Evolutionary conservation across 257 asterid genomes (phyloP), one percentile per base, ranked within the genome.

Genomic region (Rhazya stricta): DNA sequence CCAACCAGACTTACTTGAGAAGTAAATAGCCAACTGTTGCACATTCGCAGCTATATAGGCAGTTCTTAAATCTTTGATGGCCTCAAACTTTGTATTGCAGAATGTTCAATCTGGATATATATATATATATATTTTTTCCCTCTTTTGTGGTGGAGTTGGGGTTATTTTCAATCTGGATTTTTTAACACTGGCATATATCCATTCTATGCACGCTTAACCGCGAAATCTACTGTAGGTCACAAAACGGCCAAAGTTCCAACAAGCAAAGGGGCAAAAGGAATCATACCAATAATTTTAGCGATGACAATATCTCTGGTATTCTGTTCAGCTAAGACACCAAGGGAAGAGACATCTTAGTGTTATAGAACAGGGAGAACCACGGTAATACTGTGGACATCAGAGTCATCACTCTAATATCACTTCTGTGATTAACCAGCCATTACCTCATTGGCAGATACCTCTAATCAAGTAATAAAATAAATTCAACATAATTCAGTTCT

Each of bases 201-300:
- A 39, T 53, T 2, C 56, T 50, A 50, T 12, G 5, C 56, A 16
- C 18, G 56, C 19, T 12, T 5, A 27, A 27, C 8, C 21, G 29
- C 9, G 3, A 15, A 12, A 29, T 29, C 13, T 13, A 29, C 39
- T 10, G 13, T 60, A 27, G 54, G 23, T 15, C n/a, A n/a, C n/a
- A n/a, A 10, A 13, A 34, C 5, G 13, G 29, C 43, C 67, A 63
- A 63, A 51, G 18, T 61, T 61, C 18, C 67, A 30, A 0, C 11
- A 63, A 34, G 69, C n/a, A 63, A 63, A 63, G 69, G 67, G 45
- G 36, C 27, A 18, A 16, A 34, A 63, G 45, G 69, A 27, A 63
- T 63, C 45, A 63, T 27, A 60, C 3, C n/a, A 13, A 60, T 41
- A 53, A 29, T 56, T 32, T 18, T 11, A 5, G 6, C 3, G 65